phyloP scores from a whole-genome alignment of 73 alveolate species.

The Paramecium octaurelia region DNA sequence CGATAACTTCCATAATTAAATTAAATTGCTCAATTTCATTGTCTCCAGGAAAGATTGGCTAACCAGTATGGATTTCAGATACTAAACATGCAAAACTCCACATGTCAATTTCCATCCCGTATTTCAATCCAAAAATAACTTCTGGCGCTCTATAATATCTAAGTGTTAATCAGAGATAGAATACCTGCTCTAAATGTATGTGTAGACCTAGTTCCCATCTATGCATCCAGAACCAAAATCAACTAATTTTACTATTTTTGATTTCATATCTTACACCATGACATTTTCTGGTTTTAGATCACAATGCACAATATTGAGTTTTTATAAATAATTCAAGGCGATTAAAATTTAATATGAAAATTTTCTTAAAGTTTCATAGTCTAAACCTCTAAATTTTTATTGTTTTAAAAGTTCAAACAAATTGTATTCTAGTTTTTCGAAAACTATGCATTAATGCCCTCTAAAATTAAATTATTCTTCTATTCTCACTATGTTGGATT shows the following conservation, averaged over 20 bases:
- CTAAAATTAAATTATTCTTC: slow-evolving; percentile 67
- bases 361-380: slow-evolving; percentile 65
- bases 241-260: slow-evolving; percentile 74
- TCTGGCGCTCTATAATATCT: slow-evolving; percentile 97
- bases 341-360: slow-evolving; percentile 73
- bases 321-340: slow-evolving; percentile 64
- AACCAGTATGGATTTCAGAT: slow-evolving; percentile 86
- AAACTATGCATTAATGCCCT: slow-evolving; percentile 73
- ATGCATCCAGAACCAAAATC: slow-evolving; percentile 87
- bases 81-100: slow-evolving; percentile 96
- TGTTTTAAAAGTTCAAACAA: slow-evolving; percentile 77
- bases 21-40: slow-evolving; percentile 80
- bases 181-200: slow-evolving; percentile 86
- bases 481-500: slow-evolving; percentile 66
- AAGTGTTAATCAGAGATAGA: not conserved
- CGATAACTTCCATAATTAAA: slow-evolving; percentile 81
- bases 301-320: slow-evolving; percentile 77
- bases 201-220: slow-evolving; percentile 71
- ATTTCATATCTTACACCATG: slow-evolving; percentile 63
- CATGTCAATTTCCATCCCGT: slow-evolving; percentile 92
- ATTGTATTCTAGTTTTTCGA: slow-evolving; percentile 76
- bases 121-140: slow-evolving; percentile 91
- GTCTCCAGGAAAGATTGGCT: slow-evolving; percentile 91
- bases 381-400: slow-evolving; percentile 77
- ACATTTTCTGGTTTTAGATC: slow-evolving; percentile 89